phyloP scores from a whole-genome alignment of 768 basidiomycete species.

The Rhodotorula toruloides region DNA sequence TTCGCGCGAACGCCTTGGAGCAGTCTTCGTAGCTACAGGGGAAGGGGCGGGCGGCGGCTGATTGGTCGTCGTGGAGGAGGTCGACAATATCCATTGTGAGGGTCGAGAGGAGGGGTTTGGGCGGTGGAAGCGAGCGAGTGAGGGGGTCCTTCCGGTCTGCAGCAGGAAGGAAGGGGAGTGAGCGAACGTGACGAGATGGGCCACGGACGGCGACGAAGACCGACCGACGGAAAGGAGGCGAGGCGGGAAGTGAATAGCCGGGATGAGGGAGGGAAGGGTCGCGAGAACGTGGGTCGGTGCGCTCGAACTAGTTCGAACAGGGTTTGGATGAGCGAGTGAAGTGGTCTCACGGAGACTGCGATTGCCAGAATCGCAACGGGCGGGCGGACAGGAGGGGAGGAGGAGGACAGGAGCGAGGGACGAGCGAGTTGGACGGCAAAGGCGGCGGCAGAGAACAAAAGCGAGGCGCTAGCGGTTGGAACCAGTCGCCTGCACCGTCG shows the following conservation, averaged over 20 bases:
- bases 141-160: neutral
- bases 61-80: neutral
- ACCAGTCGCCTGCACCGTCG: no score
- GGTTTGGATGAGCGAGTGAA: neutral
- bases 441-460: no score
- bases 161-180: no score
- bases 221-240: no score
- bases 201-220: no score
- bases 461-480: no score
- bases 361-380: neutral
- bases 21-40: constrained; percentile 43
- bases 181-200: no score
- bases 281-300: no score
- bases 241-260: no score
- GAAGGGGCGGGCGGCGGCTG: constrained; percentile 38
- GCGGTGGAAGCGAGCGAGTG: neutral
- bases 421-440: no score
- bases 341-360: neutral
- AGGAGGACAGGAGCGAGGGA: neutral
- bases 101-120: neutral
- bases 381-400: neutral
- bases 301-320: neutral
- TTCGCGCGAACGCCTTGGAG: constrained; percentile 48
- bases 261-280: no score
- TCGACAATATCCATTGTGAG: neutral